Evolutionary conservation across 352 stramenopile genomes (phyloP), one percentile per base, ranked within the genome.

Genomic region (Pythium aphanidermatum): DNA sequence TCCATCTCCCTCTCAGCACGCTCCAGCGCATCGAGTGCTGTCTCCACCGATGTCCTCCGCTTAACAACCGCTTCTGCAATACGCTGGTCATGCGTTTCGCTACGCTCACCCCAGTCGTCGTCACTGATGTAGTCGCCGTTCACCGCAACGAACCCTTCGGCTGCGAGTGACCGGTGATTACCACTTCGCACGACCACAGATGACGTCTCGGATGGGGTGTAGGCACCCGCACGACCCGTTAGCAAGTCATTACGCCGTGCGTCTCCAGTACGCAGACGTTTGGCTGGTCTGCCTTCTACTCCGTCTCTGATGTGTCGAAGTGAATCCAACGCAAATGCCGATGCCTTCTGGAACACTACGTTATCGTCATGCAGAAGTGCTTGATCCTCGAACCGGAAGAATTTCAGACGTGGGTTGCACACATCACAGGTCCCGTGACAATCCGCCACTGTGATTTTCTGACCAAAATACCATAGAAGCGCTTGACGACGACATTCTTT

Each of bases 381-480:
- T n/a, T 33, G 9, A 14, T 33, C 14, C 17, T 61, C 70, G 27
- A 77, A 73, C 17, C 65, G 70, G 19, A 85, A 85, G 19, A 65
- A 65, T 33, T 68, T 58, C 4, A 85, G 68, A 30, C 55, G 56
- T 3, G 74, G 68, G 40, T 82, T 74, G 57, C 70, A 83, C 24
- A 82, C 74, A 34, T 83, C 70, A 28, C 74, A 83, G 12, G 56
- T 76, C 9, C 61, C 52, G 10, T 60, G 39, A 41, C 73, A 85
- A 14, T 79, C 65, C 0, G 53, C 29, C 25, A 77, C 68, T 0
- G 57, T 56, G 16, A 82, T 67, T 16, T 65, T 48, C 45, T 83
- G 70, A 0, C 64, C 74, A 49, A 83, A 82, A 32, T 83, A 80
- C 14, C 64, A 58, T 59, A 86, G 41, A 13, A 86, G 55, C 8